Evolutionary conservation across 2,329 filamentous ascomycete genomes (phyloP).

Genomic region (Plenodomus lindquistii): DNA sequence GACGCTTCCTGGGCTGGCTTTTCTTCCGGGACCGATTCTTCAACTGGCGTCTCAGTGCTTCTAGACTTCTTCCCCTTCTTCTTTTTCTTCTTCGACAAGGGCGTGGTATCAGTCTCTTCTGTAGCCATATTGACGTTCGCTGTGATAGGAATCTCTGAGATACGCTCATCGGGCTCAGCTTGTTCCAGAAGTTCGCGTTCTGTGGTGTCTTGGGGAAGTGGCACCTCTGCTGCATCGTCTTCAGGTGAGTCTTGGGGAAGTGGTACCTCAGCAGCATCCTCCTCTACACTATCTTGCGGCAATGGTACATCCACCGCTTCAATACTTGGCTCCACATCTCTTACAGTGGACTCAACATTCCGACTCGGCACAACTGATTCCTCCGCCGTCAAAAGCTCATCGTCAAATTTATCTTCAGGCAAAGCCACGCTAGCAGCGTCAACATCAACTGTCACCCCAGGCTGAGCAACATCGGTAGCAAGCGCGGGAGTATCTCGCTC

Average conservation of each 20-base stretch:
- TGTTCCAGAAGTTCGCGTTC: not conserved
- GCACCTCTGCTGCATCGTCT: not conserved
- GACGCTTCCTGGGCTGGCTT: not conserved
- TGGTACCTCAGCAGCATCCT: not conserved
- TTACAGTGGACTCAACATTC: not conserved
- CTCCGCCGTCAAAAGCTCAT: not conserved
- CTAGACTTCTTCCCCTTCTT: constrained; percentile 28
- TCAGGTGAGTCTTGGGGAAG: not conserved
- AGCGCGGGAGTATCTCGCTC: not conserved
- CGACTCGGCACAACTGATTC: not conserved
- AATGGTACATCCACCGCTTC: constrained; percentile 1
- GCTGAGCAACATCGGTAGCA: not conserved
- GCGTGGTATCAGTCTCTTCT: constrained; percentile 1
- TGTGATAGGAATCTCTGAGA: not conserved
- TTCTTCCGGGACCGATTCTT: constrained; percentile 4
- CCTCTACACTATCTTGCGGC: not conserved
- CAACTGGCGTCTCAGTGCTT: constrained; percentile 9
- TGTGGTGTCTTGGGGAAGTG: not conserved
- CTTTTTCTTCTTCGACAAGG: constrained; percentile 18
- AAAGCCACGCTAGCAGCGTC: constrained; percentile 7
- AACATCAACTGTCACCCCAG: not conserved
- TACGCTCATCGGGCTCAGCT: not conserved
- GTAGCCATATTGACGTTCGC: not conserved
- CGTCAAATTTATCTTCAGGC: constrained; percentile 1
- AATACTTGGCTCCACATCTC: not conserved